Conservation (phyloP, 1,284 basidiomycete genomes). For the Trametes pubescens region DNA sequence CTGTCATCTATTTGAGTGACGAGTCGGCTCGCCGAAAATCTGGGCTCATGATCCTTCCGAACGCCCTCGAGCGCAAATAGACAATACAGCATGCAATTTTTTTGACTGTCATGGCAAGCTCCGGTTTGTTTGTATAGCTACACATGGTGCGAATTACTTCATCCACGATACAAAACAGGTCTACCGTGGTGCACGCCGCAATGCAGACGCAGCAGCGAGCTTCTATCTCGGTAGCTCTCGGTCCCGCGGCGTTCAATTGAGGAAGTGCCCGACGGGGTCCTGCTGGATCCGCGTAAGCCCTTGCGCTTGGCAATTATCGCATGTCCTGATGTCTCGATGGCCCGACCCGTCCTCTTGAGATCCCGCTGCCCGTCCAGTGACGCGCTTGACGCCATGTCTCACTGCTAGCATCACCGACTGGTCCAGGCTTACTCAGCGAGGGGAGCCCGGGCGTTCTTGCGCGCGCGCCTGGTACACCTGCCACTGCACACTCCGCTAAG, state of each 20-base stretch:
- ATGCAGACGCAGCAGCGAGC: not conserved
- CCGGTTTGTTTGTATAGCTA: not conserved
- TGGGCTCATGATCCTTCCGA: not conserved
- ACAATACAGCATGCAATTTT: not conserved
- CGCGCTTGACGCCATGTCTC: conserved; percentile 14
- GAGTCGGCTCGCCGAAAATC: not conserved
- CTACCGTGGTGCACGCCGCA: not conserved
- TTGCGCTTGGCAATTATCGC: not conserved
- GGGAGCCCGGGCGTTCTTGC: not conserved
- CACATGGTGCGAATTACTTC: not conserved
- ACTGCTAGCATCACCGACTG: conserved; percentile 17
- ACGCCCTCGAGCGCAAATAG: not conserved
- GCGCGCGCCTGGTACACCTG: not conserved
- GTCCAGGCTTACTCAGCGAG: conserved; percentile 5
- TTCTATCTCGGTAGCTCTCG: conserved; percentile 11
- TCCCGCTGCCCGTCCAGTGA: not conserved
- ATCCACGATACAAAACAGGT: not conserved
- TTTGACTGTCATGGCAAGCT: not conserved
- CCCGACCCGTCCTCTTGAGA: not conserved
- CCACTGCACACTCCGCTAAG: not conserved
- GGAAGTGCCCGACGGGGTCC: not conserved
- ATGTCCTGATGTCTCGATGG: conserved; percentile 5
- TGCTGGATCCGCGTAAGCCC: not conserved
- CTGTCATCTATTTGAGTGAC: too few relatives aligned
- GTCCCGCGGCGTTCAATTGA: conserved; percentile 9